phyloP scores from a whole-genome alignment of 176 grass and related monocot genomes.

The Alopecurus myosuroides region DNA sequence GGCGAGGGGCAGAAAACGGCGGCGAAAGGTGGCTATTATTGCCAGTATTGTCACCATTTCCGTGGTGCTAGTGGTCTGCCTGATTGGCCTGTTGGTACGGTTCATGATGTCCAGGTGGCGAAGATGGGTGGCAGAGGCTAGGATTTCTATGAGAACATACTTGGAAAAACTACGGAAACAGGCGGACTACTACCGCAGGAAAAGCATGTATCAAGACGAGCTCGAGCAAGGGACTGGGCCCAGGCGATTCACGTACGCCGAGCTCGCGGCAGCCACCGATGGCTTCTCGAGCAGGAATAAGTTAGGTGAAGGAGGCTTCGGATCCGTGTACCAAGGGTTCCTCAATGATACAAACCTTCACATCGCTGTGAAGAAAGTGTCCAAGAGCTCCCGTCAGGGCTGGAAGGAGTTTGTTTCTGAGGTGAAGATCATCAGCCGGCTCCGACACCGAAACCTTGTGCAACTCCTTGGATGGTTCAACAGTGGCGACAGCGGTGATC shows the following conservation, averaged over 20 bases:
- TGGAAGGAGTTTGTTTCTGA: constrained; percentile 54
- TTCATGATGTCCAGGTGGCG: neutral
- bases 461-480: constrained; percentile 53
- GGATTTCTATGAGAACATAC: too few species aligned
- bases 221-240: neutral
- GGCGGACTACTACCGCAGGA: neutral
- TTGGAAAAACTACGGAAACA: neutral
- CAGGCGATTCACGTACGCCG: neutral
- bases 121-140: neutral
- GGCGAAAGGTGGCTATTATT: neutral
- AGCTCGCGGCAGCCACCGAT: neutral
- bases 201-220: neutral
- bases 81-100: neutral
- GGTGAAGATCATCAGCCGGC: constrained; percentile 44
- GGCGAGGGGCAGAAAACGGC: too few species aligned
- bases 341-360: neutral
- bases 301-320: constrained; percentile 19
- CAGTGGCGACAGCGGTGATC: neutral
- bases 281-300: neutral
- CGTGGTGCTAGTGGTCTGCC: neutral
- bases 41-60: neutral
- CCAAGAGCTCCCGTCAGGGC: constrained; percentile 24
- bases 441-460: constrained; percentile 52
- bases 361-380: constrained; percentile 22
- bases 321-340: neutral